A percentile compares a stretch with the other conserved stretches of the same genome.
These are phyloP conservation scores for Lyophyllum shimeji DNA, from an alignment of 768 basidiomycete species.

Conservation along the genomic window DNA sequence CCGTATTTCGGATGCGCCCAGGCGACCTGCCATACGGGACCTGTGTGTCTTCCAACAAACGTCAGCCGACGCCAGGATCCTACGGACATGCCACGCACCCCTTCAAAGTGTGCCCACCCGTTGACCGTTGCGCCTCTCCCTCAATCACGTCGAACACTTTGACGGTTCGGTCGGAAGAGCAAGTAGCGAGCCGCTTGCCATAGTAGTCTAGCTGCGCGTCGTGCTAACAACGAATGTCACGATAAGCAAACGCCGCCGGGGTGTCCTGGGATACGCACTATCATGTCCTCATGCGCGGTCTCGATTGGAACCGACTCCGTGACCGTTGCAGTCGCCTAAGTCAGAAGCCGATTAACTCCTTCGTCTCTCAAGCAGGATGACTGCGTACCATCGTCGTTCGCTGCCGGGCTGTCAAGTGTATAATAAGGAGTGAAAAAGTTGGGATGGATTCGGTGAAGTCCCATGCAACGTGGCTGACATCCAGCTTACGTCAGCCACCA, in stretches of 20 bases:
- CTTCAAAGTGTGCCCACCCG: constrained; percentile 70
- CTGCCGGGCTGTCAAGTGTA: not conserved
- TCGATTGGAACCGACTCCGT: constrained; percentile 84
- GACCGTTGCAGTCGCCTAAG: constrained; percentile 48
- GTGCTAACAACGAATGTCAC: constrained; percentile 54
- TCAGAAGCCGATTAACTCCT: not conserved
- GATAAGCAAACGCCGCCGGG: not conserved
- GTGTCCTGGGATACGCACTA: constrained; percentile 53
- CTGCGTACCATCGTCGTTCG: constrained; percentile 12
- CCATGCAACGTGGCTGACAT: constrained; percentile 3
- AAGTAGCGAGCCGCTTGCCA: constrained; percentile 94
- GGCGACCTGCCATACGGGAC: constrained; percentile 96
- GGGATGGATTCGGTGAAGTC: not conserved
- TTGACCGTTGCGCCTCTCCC: constrained; percentile 69
- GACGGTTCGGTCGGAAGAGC: constrained; percentile 93
- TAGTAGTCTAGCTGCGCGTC: constrained; percentile 99
- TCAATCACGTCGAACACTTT: constrained; percentile 94
- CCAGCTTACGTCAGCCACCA: not conserved
- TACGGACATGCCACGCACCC: constrained; percentile 49
- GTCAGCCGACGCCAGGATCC: not conserved
- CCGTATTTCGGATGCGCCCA: constrained; percentile 99
- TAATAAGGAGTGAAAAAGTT: constrained; percentile 1
- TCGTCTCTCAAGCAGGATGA: not conserved
- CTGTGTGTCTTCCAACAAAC: constrained; percentile 69
- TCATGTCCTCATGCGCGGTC: constrained; percentile 98